These are phyloP conservation scores for Corchorus capsularis DNA, from an alignment of 345 rosid genomes.

Conservation along the genomic window DNA sequence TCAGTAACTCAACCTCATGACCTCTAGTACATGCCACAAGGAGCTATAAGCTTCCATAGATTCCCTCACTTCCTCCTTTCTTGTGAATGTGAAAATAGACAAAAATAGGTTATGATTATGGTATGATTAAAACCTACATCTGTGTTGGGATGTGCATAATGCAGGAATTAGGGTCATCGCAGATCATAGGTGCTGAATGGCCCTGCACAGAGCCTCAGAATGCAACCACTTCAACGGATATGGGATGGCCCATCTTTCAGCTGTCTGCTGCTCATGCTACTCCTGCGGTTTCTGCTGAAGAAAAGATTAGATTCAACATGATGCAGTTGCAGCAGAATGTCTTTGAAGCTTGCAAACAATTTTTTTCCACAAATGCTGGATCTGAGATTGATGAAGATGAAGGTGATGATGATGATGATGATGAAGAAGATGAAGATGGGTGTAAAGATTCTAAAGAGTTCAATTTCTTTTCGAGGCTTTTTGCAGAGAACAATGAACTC, in stretches of 20 bases:
- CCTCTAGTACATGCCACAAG: neutral
- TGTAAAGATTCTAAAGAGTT: constrained; percentile 34
- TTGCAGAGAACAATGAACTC: constrained; percentile 42
- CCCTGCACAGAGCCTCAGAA: constrained; percentile 14
- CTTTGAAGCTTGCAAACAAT: constrained; percentile 40
- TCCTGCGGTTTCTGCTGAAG: constrained; percentile 29
- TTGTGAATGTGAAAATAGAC: neutral
- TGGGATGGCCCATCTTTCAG: constrained; percentile 24
- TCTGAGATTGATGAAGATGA: constrained; percentile 32
- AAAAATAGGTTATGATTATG: neutral
- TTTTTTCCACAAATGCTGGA: constrained; percentile 30
- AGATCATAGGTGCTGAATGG: constrained; percentile 25
- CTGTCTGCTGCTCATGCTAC: constrained; percentile 2
- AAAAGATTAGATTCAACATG: constrained; percentile 32
- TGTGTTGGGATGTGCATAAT: constrained; percentile 2
- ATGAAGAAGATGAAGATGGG: constrained; percentile 23
- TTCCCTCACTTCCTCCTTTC: neutral
- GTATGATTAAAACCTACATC: neutral
- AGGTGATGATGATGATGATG: constrained; percentile 24
- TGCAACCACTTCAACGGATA: constrained; percentile 1
- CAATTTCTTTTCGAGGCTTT: constrained; percentile 40
- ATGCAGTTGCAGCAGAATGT: constrained; percentile 43
- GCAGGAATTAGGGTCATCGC: constrained; percentile 25
- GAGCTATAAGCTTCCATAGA: neutral
- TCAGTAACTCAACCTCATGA: neutral